Conservation (phyloP, 2,329 filamentous ascomycete genomes). For the Emergomyces pasteurianus region DNA sequence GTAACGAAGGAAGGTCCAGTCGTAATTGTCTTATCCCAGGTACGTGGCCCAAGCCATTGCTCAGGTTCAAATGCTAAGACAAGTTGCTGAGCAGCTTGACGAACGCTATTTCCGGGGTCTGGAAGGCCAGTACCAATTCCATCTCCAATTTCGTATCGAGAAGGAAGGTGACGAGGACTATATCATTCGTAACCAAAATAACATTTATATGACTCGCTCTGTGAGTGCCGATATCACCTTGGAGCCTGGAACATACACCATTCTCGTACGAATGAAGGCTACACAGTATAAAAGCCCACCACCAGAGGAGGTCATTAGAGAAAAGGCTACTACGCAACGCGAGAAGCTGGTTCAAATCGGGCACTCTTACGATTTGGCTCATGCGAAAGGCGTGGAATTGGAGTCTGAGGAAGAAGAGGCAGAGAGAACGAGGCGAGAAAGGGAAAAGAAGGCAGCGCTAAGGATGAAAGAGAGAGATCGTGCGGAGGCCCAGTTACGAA, state of each 20-base stretch:
- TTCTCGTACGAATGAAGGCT: slow-evolving; percentile 64
- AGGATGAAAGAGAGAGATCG: slow-evolving; percentile 27
- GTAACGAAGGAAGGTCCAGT: slow-evolving; percentile 41
- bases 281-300: slow-evolving; percentile 41
- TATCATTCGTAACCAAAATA: slow-evolving; percentile 44
- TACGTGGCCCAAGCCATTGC: slow-evolving; percentile 9
- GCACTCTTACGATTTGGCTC: slow-evolving; percentile 35
- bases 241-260: slow-evolving; percentile 60
- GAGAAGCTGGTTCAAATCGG: slow-evolving; percentile 54
- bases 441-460: slow-evolving; percentile 19
- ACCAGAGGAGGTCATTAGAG: slow-evolving; percentile 56
- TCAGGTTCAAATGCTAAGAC: slow-evolving; percentile 9
- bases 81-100: slow-evolving; percentile 34
- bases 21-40: slow-evolving; percentile 48
- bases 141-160: slow-evolving; percentile 47
- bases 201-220: slow-evolving; percentile 55
- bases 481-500: slow-evolving; percentile 29
- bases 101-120: slow-evolving; percentile 49
- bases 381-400: slow-evolving; percentile 31
- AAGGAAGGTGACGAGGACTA: slow-evolving; percentile 50
- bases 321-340: slow-evolving; percentile 49
- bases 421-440: slow-evolving; percentile 23
- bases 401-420: slow-evolving; percentile 25
- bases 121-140: slow-evolving; percentile 45
- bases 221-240: slow-evolving; percentile 67